phyloP scores from a whole-genome alignment of 1,139 yeast genomes.

The Eremothecium gossypii region DNA sequence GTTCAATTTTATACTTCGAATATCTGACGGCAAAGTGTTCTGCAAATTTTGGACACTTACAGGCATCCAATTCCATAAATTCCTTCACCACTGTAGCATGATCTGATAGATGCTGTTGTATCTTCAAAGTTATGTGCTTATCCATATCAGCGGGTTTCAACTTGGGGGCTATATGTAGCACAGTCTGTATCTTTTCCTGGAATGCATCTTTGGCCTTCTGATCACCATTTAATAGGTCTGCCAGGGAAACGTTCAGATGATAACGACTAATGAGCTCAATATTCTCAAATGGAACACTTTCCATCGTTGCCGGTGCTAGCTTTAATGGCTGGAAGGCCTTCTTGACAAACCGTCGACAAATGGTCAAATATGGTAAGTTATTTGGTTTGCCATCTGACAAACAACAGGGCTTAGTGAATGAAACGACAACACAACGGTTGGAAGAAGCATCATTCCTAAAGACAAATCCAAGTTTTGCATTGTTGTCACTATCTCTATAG shows the following conservation, averaged over 20 bases:
- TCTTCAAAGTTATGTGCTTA: slow-evolving; percentile 39
- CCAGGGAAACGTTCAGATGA: slow-evolving; percentile 35
- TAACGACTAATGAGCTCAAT: slow-evolving; percentile 46
- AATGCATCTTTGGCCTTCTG: slow-evolving; percentile 37
- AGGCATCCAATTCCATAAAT: slow-evolving; percentile 29
- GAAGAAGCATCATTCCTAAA: slow-evolving; percentile 36
- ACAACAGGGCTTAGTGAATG: slow-evolving; percentile 23
- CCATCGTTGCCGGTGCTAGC: slow-evolving; percentile 33
- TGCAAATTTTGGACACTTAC: slow-evolving; percentile 37
- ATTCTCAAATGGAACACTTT: slow-evolving; percentile 38
- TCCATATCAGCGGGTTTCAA: slow-evolving; percentile 41
- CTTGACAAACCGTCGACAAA: slow-evolving; percentile 27
- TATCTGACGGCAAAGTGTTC: slow-evolving; percentile 42
- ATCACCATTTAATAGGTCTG: slow-evolving; percentile 39
- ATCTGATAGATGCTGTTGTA: slow-evolving; percentile 44
- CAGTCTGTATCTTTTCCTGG: slow-evolving; percentile 33
- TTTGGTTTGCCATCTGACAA: slow-evolving; percentile 25
- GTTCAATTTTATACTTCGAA: slow-evolving; percentile 38
- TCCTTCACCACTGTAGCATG: slow-evolving; percentile 35
- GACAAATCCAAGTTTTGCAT: slow-evolving; percentile 46
- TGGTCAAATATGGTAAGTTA: slow-evolving; percentile 48
- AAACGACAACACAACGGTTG: slow-evolving; percentile 26
- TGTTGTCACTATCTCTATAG: slow-evolving; percentile 40
- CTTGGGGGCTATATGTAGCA: slow-evolving; percentile 37
- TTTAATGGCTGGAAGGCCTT: slow-evolving; percentile 27